Evolutionary conservation across 768 basidiomycete species (phyloP).

Genomic region (Lactarius evosmus): DNA sequence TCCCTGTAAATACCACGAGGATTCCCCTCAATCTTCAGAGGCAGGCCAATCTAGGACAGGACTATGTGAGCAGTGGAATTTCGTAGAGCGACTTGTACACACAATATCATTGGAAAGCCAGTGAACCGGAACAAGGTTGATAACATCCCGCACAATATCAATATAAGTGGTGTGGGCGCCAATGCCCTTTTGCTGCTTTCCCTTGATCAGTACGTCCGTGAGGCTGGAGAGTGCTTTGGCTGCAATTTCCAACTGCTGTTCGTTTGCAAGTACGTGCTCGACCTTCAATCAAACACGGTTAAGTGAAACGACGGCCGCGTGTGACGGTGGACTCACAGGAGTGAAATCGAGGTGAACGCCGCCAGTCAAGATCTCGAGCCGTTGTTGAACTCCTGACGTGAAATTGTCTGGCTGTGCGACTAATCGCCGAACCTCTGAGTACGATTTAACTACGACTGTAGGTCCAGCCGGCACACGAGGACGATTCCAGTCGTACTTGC

Average conservation of each 20-base stretch:
- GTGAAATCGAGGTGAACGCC: constrained; percentile 15
- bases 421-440: constrained; percentile 6
- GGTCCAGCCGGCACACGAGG: constrained; percentile 36
- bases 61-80: not conserved
- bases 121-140: constrained; percentile 57
- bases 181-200: constrained; percentile 37
- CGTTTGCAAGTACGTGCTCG: constrained; percentile 3
- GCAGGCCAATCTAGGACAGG: constrained; percentile 20
- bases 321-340: constrained; percentile 3
- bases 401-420: constrained; percentile 7
- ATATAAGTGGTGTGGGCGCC: constrained; percentile 37
- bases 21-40: constrained; percentile 20
- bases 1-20: constrained; percentile 13
- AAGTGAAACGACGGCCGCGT: not conserved
- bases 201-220: constrained; percentile 9
- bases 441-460: constrained; percentile 1
- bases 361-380: constrained; percentile 12
- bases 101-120: constrained; percentile 62
- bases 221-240: constrained; percentile 8
- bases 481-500: constrained; percentile 58
- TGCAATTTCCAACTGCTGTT: not conserved
- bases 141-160: constrained; percentile 65
- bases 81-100: constrained; percentile 28
- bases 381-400: not conserved
- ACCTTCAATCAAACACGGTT: constrained; percentile 12